These are phyloP conservation scores for Sporothrix pseudoabietina DNA, from an alignment of 2,329 filamentous ascomycete species.

Conservation along the genomic window DNA sequence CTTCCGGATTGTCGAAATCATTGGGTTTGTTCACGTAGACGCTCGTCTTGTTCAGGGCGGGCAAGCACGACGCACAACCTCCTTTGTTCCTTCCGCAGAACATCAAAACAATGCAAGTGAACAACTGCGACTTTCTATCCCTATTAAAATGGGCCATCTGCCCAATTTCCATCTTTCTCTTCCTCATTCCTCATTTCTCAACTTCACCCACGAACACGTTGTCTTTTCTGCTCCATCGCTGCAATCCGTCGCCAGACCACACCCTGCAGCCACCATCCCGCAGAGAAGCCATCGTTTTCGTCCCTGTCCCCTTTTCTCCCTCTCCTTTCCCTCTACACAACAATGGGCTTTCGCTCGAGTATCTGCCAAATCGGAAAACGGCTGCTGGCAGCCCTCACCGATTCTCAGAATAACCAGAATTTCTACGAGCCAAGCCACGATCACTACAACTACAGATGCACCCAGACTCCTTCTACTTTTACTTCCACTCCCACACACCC, in stretches of 20 bases:
- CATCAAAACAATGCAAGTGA: neutral
- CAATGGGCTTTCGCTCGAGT: constrained; percentile 2
- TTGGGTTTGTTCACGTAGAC: neutral
- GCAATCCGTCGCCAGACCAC: neutral
- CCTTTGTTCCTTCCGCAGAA: constrained; percentile 3
- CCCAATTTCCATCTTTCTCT: neutral
- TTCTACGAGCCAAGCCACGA: neutral
- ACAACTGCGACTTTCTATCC: neutral
- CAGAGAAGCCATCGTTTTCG: neutral
- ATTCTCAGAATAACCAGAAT: neutral
- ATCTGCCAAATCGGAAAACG: neutral
- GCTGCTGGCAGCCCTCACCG: constrained; percentile 2
- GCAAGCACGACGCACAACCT: neutral
- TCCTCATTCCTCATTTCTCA: neutral
- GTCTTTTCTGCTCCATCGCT: constrained; percentile 14
- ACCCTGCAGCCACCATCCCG: neutral
- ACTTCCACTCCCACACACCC: neutral
- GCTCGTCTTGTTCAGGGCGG: neutral
- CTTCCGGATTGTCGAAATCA: neutral
- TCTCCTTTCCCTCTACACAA: neutral
- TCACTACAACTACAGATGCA: neutral
- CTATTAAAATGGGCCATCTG: neutral
- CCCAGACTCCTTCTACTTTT: no score
- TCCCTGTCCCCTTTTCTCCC: neutral
- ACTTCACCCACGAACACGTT: neutral